A percentile compares a stretch with the other conserved stretches of the same genome.
Conservation (phyloP, 495 filamentous ascomycete species). For the Tirmania nivea region DNA sequence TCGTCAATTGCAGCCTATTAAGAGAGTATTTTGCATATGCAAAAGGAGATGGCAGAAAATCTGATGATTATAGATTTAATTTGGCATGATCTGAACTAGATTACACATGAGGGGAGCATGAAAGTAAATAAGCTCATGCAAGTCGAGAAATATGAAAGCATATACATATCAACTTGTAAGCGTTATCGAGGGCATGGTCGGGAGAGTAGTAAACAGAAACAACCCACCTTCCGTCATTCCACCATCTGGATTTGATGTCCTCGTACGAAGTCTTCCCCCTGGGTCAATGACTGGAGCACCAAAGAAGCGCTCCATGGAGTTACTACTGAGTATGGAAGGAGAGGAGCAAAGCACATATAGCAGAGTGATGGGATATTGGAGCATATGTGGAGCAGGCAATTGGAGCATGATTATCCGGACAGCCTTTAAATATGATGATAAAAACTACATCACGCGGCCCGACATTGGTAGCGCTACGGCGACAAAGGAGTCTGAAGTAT, state of each 20-base stretch:
- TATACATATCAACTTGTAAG: constrained; percentile 83
- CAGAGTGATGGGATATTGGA: constrained; percentile 73
- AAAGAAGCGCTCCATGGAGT: constrained; percentile 70
- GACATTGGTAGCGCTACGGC: constrained; percentile 1
- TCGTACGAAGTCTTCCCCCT: constrained; percentile 59
- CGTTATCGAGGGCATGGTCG: constrained; percentile 53
- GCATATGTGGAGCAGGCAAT: constrained; percentile 63
- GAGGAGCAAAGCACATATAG: constrained; percentile 59
- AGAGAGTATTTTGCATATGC: constrained; percentile 47
- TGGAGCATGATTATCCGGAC: constrained; percentile 76
- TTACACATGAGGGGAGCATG: constrained; percentile 51
- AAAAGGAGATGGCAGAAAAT: constrained; percentile 88
- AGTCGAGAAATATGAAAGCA: constrained; percentile 73
- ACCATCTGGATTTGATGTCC: constrained; percentile 47
- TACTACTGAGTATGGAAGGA: constrained; percentile 37
- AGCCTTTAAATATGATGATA: constrained; percentile 44
- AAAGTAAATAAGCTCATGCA: constrained; percentile 43
- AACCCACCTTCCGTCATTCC: background rate
- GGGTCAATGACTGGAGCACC: constrained; percentile 93
- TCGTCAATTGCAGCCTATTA: constrained; percentile 66
- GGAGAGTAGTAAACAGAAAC: constrained; percentile 2
- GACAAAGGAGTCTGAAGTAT: constrained; percentile 27
- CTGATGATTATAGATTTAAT: constrained; percentile 96
- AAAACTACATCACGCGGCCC: constrained; percentile 10
- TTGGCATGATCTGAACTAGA: constrained; percentile 68